Percentiles rank a stretch among this genome's conserved stretches.
Conservation (phyloP, 1,284 basidiomycete genomes). For the Ustilago bromivora region DNA sequence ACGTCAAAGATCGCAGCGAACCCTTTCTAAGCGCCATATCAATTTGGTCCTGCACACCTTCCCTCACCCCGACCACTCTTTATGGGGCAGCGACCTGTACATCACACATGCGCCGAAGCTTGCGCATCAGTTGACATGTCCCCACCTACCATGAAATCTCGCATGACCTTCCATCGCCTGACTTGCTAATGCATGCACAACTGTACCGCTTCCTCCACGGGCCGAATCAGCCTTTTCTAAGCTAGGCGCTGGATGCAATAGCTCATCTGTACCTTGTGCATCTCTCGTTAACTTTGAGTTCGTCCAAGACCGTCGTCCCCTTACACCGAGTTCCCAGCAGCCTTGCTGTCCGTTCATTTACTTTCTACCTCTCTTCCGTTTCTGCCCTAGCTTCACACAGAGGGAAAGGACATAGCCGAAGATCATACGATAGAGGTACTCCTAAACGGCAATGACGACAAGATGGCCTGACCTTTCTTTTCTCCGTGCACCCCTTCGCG, state of each 20-base stretch:
- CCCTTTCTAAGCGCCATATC: conserved; percentile 32
- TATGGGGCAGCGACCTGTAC: not conserved
- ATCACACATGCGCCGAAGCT: too few species aligned
- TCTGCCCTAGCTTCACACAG: not conserved
- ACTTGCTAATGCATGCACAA: not conserved
- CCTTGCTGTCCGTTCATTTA: not conserved
- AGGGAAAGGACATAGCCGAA: not conserved
- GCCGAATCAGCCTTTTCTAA: not conserved
- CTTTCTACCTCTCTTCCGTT: not conserved
- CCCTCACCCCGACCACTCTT: not conserved
- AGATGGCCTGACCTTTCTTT: not conserved
- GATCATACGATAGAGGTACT: not conserved
- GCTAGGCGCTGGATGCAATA: conserved; percentile 35
- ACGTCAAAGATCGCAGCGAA: conserved; percentile 30
- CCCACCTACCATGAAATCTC: conserved; percentile 1
- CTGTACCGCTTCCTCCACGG: not conserved
- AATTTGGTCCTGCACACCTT: not conserved
- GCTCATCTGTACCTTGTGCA: conserved; percentile 17
- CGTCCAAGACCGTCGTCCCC: not conserved
- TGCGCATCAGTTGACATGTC: not conserved
- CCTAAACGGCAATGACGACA: not conserved
- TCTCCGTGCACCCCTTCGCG: not conserved
- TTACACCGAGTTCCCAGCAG: not conserved
- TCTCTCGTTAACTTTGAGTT: not conserved
- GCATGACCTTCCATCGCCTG: not conserved